Base-by-base conservation (phyloP, 768 basidiomycete species). In the Amanita rubescens region DNA sequence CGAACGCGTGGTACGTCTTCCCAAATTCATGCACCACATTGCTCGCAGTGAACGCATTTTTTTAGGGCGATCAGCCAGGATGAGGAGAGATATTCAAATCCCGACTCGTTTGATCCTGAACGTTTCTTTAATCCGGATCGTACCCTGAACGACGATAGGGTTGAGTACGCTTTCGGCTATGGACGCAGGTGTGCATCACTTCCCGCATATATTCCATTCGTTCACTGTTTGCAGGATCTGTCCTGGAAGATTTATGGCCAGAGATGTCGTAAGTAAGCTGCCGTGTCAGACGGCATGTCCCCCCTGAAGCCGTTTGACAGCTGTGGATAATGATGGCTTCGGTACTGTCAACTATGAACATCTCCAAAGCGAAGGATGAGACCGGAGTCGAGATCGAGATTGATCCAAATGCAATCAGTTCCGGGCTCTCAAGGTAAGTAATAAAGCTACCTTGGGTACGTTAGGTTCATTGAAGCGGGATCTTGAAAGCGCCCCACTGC, bases 81-180 rank as follows among this genome's bases (percentile, higher is more conserved):
- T 54, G 65, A 65, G 14, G 55, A 48, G 3, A 58, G 63, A 27
- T 71, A 68, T 47, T 56, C 54, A 3, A 51, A 70, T 44, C 69
- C 69, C 0, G 39, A 55, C 10, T 48, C 49, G 14, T 72, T 72
- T 37, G 35, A 61, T 7, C 60, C 66, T 2, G 51, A 44, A 4
- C 62, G 70, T 6, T 71, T 65, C 59, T 46, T 70, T 2, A 60
- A 57, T 44, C 57, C 59, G 19, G 51, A 34, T 4, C 63, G 62
- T 2, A 46, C 41, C 15, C 32, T 53, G 20, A 53, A 53, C 19
- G 59, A 57, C 4, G 63, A 65, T 45, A 63, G 59, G 1, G 17
- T 42, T 5, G 38, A 51, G 12, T 17, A 57, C 25, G 63, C 63
- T 1, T 74, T 69, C 53, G 73, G 71, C 2, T 73, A 67, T 49